Evolutionary conservation across 1,284 basidiomycete species (phyloP).

Genomic region (Boletus holoroseus): DNA sequence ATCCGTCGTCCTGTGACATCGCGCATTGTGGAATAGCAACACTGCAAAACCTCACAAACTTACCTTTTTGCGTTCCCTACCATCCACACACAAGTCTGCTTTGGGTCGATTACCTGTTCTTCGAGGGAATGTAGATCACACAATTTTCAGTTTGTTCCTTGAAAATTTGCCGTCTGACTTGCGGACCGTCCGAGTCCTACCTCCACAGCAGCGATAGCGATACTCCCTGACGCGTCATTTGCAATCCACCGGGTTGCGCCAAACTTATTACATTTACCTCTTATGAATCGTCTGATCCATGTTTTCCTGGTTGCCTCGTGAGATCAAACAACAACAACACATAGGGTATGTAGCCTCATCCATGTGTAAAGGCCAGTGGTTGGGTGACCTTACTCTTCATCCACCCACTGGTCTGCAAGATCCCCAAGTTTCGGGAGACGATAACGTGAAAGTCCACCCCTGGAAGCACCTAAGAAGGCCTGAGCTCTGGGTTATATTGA

Average conservation of each 20-base stretch:
- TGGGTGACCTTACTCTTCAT: slow-evolving; percentile 49
- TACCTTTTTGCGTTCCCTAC: neutral
- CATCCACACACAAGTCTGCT: neutral
- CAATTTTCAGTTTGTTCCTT: neutral
- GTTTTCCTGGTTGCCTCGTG: neutral
- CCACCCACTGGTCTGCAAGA: slow-evolving; percentile 68
- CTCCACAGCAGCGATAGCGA: slow-evolving; percentile 34
- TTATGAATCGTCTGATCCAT: neutral
- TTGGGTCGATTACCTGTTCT: neutral
- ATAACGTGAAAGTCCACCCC: slow-evolving; percentile 47
- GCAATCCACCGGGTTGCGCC: slow-evolving; percentile 28
- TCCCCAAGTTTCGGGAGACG: slow-evolving; percentile 65
- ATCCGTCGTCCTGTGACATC: slow-evolving; percentile 1
- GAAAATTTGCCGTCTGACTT: slow-evolving; percentile 37
- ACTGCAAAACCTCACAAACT: neutral
- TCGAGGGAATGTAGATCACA: neutral
- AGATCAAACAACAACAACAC: neutral
- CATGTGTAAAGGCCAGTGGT: neutral
- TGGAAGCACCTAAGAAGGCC: slow-evolving; percentile 62
- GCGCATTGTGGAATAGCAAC: neutral
- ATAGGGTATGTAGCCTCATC: slow-evolving; percentile 1
- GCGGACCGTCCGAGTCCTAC: slow-evolving; percentile 35
- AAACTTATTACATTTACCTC: slow-evolving; percentile 27
- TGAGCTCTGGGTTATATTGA: slow-evolving; percentile 41
- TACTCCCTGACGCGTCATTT: slow-evolving; percentile 25